Conservation (phyloP, 768 basidiomycete species). For the Boletus patriciae region DNA sequence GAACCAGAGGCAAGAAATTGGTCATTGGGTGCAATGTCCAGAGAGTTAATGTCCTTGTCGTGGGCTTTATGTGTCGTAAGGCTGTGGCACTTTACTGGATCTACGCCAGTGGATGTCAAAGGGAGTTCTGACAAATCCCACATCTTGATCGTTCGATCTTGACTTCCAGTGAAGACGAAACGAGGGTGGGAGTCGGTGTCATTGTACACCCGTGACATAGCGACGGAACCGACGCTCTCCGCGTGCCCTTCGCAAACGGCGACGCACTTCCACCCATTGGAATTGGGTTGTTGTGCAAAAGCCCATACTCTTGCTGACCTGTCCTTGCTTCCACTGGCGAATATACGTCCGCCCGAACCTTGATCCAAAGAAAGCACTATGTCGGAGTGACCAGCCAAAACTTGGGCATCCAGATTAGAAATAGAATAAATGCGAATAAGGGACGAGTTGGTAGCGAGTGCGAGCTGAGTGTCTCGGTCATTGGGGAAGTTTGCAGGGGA, state of each 20-base stretch:
- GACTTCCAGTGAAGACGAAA: constrained; percentile 93
- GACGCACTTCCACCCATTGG: constrained; percentile 56
- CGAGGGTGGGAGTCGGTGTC: constrained; percentile 35
- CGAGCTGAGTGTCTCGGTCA: constrained; percentile 67
- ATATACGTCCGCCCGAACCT: constrained; percentile 60
- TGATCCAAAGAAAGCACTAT: constrained; percentile 86
- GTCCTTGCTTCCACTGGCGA: constrained; percentile 95
- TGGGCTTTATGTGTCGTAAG: constrained; percentile 88
- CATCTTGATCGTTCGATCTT: constrained; percentile 97
- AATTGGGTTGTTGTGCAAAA: constrained; percentile 13
- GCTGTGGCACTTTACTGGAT: constrained; percentile 60
- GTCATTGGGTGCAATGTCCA: constrained; percentile 92
- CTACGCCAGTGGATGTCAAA: constrained; percentile 25
- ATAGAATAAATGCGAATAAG: constrained; percentile 88
- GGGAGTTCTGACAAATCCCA: constrained; percentile 80
- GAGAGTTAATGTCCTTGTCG: constrained; percentile 97
- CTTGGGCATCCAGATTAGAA: constrained; percentile 72
- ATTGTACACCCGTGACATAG: constrained; percentile 58
- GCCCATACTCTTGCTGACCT: constrained; percentile 86
- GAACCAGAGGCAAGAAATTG: constrained; percentile 87
- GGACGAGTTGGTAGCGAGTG: constrained; percentile 96
- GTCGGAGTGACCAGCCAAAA: constrained; percentile 87
- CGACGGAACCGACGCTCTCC: constrained; percentile 89
- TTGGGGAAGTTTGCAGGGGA: constrained; percentile 21
- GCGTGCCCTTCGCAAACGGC: constrained; percentile 92